Percentiles rank a stretch among this genome's conserved stretches.
Conservation (phyloP, 352 stramenopile genomes). For the Phytophthora sp. region DNA sequence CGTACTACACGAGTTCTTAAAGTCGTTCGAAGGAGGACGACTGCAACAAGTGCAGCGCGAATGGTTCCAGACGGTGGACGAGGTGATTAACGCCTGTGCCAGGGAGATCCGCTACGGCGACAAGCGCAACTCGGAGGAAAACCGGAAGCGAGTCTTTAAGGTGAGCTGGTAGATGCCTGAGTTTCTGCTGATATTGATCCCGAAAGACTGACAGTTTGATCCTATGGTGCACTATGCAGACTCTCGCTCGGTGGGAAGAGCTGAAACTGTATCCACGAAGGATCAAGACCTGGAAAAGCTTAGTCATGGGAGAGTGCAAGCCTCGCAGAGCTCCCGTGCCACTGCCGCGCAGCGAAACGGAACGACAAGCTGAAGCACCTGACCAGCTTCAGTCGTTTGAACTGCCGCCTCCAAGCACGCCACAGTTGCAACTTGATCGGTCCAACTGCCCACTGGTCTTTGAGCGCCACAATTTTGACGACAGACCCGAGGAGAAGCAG, state of each 20-base stretch:
- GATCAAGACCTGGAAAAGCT: constrained; percentile 80
- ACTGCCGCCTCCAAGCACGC: constrained; percentile 47
- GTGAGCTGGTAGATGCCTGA: constrained; percentile 28
- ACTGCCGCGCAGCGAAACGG: constrained; percentile 65
- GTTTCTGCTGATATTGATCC: background rate
- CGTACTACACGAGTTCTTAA: constrained; percentile 88
- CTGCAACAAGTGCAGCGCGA: constrained; percentile 67
- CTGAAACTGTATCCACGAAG: constrained; percentile 79
- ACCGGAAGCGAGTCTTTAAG: constrained; percentile 82
- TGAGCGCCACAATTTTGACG: constrained; percentile 65
- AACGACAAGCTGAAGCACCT: constrained; percentile 67
- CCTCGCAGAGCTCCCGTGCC: constrained; percentile 55
- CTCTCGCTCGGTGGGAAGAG: constrained; percentile 84
- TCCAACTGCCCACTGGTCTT: constrained; percentile 80
- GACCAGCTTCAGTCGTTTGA: constrained; percentile 83
- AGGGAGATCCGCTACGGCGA: constrained; percentile 73
- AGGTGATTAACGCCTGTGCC: constrained; percentile 73
- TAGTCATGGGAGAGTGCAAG: constrained; percentile 75
- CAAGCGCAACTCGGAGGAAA: constrained; percentile 68
- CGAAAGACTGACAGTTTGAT: background rate
- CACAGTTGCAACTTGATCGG: constrained; percentile 67
- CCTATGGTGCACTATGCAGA: constrained; percentile 40
- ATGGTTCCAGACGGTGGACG: constrained; percentile 85
- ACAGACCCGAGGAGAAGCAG: constrained; percentile 71
- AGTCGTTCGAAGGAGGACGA: constrained; percentile 71